Conservation (phyloP, 352 stramenopile genomes). For the Phytophthora parvispora region DNA sequence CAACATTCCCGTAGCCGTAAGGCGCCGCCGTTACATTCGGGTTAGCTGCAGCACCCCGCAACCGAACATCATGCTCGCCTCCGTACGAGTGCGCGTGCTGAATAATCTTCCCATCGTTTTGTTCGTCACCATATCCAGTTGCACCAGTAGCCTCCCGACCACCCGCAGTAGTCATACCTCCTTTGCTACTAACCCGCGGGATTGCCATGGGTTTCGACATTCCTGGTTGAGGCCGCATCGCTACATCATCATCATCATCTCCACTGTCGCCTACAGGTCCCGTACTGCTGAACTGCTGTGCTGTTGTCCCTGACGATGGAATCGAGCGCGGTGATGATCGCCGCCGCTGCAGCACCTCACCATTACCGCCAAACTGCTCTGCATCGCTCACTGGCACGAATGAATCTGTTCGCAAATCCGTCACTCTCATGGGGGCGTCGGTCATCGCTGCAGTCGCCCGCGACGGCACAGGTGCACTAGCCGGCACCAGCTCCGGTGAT, state of each 20-base stretch:
- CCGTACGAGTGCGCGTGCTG: conserved; percentile 82
- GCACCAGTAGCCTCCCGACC: conserved; percentile 6
- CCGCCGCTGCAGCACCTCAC: conserved; percentile 30
- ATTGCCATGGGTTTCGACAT: conserved; percentile 89
- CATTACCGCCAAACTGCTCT: conserved; percentile 29
- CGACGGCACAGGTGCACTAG: conserved; percentile 28
- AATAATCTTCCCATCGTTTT: conserved; percentile 38
- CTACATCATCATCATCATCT: conserved; percentile 22
- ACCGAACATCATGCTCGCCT: conserved; percentile 52
- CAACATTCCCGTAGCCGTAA: conserved; percentile 84
- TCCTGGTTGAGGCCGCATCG: conserved; percentile 38
- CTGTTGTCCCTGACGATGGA: conserved; percentile 11
- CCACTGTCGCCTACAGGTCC: conserved; percentile 9
- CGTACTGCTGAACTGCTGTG: conserved; percentile 33
- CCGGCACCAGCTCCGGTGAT: conserved; percentile 55
- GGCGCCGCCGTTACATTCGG: conserved; percentile 76
- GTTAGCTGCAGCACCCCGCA: conserved; percentile 57
- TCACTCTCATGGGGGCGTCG: conserved; percentile 21
- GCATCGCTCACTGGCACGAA: conserved; percentile 51
- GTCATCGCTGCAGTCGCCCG: conserved; percentile 15
- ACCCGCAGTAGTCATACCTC: conserved; percentile 36
- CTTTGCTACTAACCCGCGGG: conserved; percentile 58
- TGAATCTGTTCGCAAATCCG: conserved; percentile 35
- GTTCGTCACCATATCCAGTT: conserved; percentile 22
- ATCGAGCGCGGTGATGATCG: conserved; percentile 57